phyloP scores from a whole-genome alignment of 805 yeast genomes.

The Lipomyces chichibuensis region DNA sequence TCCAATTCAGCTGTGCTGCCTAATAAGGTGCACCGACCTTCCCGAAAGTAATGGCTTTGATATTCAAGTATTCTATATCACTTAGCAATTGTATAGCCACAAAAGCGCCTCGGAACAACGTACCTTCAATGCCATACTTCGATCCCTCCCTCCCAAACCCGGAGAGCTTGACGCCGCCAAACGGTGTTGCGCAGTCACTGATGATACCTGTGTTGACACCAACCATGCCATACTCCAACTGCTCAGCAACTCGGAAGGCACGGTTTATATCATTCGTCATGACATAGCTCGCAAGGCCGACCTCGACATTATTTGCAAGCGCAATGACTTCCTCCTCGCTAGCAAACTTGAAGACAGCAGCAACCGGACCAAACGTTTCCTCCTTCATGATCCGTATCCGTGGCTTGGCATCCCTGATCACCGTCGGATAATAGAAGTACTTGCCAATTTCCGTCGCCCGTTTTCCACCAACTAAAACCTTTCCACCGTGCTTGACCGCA shows the following conservation, averaged over 20 bases:
- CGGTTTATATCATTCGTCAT: constrained; percentile 60
- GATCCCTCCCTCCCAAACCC: constrained; percentile 77
- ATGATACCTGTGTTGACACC: constrained; percentile 78
- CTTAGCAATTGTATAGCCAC: background rate
- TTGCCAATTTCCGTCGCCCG: constrained; percentile 58
- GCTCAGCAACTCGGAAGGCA: constrained; percentile 65
- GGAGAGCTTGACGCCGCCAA: constrained; percentile 66
- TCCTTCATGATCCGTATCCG: constrained; percentile 63
- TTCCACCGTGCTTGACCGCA: constrained; percentile 69
- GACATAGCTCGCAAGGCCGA: constrained; percentile 79
- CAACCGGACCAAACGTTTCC: constrained; percentile 83
- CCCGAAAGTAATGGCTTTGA: constrained; percentile 31
- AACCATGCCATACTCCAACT: constrained; percentile 76
- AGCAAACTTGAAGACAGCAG: constrained; percentile 66
- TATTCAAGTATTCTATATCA: constrained; percentile 26
- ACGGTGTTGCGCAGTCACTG: constrained; percentile 56
- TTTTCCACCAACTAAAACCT: constrained; percentile 63
- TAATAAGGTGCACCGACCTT: constrained; percentile 10
- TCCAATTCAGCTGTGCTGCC: background rate
- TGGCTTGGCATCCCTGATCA: constrained; percentile 61
- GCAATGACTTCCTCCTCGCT: constrained; percentile 65
- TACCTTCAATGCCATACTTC: constrained; percentile 61
- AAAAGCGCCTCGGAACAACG: background rate
- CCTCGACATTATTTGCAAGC: constrained; percentile 67
- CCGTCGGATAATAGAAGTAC: constrained; percentile 68